Base-by-base conservation (phyloP, 2,329 filamentous ascomycete species). In the Didymella lethalis region DNA sequence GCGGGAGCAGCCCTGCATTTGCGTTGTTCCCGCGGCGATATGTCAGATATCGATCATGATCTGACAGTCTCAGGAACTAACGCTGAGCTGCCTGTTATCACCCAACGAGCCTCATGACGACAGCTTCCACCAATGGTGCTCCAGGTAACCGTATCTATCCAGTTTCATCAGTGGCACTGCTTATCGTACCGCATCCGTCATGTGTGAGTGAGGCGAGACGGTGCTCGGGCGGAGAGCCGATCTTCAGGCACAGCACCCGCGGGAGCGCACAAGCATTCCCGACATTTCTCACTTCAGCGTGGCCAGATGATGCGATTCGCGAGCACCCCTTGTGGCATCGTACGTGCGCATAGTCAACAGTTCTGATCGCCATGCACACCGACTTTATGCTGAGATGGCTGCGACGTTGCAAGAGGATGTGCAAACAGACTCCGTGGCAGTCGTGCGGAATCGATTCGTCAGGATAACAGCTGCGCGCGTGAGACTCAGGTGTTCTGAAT, bases 171-270 rank as follows among this genome's bases (percentile, higher is more conserved):
- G 32, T 43, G 18, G 32, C 34, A 47, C n/a, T n/a, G 34, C 31
- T 47, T 43, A 43, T 51, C 46, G 46, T 41, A 40, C 50, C 41
- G 43, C 56, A 50, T 20, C 32, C 40, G 56, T 59, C 32, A 29
- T 47, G 45, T 34, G 16, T 48, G 25, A 54, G 46, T 59, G 56
- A 59, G 47, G 50, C 46, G 50, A 59, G 20, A 43, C 46, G 41
- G 46, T 43, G 46, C 56, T 59, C 47, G 46, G 46, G 48, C 51
- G 61, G 61, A 61, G 61, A 64, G 44, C 61, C 61, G 61, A 56
- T 46, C 57, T 16, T 11, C 57, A 63, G 53, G 46, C 32, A 57
- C 36, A 52, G 56, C 46, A 54, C 56, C 56, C 56, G 56, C 56
- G 56, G 57, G 47, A 60, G 44, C 31, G 54, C 54, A 63, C 57